phyloP scores from a whole-genome alignment of 352 stramenopile genomes.

The Globisporangium recalcitrans region DNA sequence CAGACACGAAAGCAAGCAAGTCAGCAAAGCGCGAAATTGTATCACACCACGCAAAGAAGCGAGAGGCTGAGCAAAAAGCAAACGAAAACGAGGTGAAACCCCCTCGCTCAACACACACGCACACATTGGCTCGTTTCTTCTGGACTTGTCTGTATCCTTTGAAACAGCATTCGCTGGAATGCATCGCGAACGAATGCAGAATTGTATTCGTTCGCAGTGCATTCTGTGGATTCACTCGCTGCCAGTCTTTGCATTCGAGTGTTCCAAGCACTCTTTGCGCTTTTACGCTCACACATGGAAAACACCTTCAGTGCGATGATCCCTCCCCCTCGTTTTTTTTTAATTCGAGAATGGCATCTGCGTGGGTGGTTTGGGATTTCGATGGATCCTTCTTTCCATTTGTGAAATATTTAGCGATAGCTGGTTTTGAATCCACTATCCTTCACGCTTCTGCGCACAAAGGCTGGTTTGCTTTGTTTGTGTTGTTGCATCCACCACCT shows the following conservation, averaged over 20 bases:
- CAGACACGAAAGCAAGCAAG: not conserved
- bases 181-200: too few species aligned
- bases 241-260: too few species aligned
- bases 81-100: not conserved
- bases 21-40: not conserved
- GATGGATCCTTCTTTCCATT: not conserved
- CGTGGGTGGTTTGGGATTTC: not conserved
- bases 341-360: not conserved
- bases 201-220: not conserved
- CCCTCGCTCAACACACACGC: not conserved
- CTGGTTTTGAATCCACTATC: constrained; percentile 5
- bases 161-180: not conserved
- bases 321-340: too few species aligned
- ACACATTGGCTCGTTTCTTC: not conserved
- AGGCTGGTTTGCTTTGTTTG: not conserved
- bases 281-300: too few species aligned
- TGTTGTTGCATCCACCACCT: not conserved
- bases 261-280: too few species aligned
- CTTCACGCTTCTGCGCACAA: not conserved
- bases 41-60: not conserved
- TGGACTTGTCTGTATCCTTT: not conserved
- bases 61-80: not conserved
- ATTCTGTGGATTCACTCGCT: not conserved
- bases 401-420: not conserved
- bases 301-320: too few species aligned